Base-by-base conservation (phyloP, 257 asterid genomes). In the Solanum bukasovii region DNA sequence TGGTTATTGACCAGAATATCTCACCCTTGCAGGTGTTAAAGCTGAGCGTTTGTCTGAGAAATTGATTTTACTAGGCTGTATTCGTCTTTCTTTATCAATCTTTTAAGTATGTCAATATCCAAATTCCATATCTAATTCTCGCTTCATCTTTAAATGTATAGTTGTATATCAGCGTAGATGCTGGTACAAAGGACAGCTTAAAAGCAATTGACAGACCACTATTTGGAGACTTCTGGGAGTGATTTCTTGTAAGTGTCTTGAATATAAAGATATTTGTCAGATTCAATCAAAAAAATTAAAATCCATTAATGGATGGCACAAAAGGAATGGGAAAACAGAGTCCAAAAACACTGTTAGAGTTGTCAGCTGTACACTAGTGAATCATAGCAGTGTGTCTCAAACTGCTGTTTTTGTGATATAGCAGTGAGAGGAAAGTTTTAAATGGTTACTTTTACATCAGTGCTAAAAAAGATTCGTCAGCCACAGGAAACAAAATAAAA, bases 171-270 rank as follows among this genome's bases (percentile, higher is more conserved):
- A 97, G 99, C 75, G 99, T 97, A 46, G 99, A 97, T 94, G 99
- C 99, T 88, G 99, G 96, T 71, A 96, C 99, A 42, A 97, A 96
- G 91, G 99, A 97, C 63, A 96, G 98, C 95, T 91, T 97, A 96
- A 97, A 97, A 96, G 98, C 99, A 86, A 96, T 97, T 84, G 99
- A 97, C 87, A 93, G 99, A 87, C 99, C 99, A 38, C 96, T 97
- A 78, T 97, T 97, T 92, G 95, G 98, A 40, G 99, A 97, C 92
- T 97, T 97, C 89, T 97, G 99, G 99, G 99, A 97, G 93, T 95
- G 99, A 84, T 97, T 97, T 91, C 89, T 92, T 34, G 99, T 95
- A 88, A 93, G 98, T 90, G 86, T 89, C 90, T 25, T 40, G 84
- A 56, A 75, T 63, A 63, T 31, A 38, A 84, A 35, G 70, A 12